phyloP scores from a whole-genome alignment of 139 green algal species.

The Chloropicon primus region DNA sequence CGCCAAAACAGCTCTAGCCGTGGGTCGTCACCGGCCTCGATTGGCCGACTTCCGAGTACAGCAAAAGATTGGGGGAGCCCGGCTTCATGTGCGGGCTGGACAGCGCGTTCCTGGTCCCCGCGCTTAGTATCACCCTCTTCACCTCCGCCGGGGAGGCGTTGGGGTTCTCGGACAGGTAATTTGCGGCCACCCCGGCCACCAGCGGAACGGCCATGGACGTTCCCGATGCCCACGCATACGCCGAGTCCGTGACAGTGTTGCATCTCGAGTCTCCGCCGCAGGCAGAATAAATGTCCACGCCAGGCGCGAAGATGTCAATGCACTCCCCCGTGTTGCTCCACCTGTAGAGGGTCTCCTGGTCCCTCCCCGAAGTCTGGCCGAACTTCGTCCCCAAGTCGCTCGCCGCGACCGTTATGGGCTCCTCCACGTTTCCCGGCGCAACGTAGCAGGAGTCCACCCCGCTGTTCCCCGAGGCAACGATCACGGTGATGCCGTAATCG shows the following conservation, averaged over 20 bases:
- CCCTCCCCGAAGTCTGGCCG: conserved; percentile 19
- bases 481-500: conserved; percentile 31
- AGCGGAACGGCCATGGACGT: conserved; percentile 57
- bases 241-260: conserved; percentile 19
- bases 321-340: conserved; percentile 37
- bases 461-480: conserved; percentile 38
- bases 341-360: conserved; percentile 21
- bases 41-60: conserved; percentile 29
- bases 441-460: conserved; percentile 27
- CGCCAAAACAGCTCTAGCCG: no score
- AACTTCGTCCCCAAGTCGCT: conserved; percentile 27
- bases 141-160: conserved; percentile 32
- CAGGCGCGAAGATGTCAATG: conserved; percentile 46
- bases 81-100: conserved; percentile 20
- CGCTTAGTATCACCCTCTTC: conserved; percentile 19
- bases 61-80: conserved; percentile 31
- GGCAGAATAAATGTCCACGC: conserved; percentile 47
- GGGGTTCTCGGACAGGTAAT: conserved; percentile 31
- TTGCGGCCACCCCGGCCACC: conserved; percentile 43
- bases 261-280: conserved; percentile 43
- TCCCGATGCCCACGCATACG: conserved; percentile 51
- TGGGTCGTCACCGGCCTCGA: neutral
- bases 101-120: conserved; percentile 16
- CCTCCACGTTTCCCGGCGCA: conserved; percentile 24
- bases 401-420: conserved; percentile 38